Evolutionary conservation across 2,329 filamentous ascomycete genomes (phyloP), one percentile per base, ranked within the genome.

Genomic region (Teratosphaeria zuluensis): DNA sequence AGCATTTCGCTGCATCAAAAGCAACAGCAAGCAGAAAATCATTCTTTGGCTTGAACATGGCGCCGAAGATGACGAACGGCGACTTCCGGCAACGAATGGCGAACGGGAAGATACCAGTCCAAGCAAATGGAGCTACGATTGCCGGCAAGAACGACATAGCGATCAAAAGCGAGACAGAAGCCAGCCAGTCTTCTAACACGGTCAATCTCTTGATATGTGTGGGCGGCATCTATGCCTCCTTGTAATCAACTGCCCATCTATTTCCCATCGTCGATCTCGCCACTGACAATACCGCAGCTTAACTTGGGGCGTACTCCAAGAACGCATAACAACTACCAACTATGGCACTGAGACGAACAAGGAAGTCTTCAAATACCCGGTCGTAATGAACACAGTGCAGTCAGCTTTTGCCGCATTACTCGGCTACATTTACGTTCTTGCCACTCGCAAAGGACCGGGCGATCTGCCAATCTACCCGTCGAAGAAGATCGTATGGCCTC

Each of bases 381-480:
- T 99, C 69, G 92, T 97, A 73, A 85, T 99, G 68, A 96, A 97
- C 76, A 97, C 94, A 5, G 85, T 97, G 61, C 94, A 99, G 76
- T 96, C 92, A 38, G 77, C 87, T 67, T 92, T 96, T 73, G 92
- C 92, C 16, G 90, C 90, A 42, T 77, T 87, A 7, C 89, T 89
- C 7, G 94, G 94, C 58, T 87, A 87, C 66, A 64, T 89, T 56
- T 99, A 99, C 78, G 86, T 96, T 59, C 78, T 81, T 62, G 76
- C 82, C 86, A 63, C 75, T 53, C 73, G 81, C 65, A 75, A 70
- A 64, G 79, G 61, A 6, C 64, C 75, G 3, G 71, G 75, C 16
- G 69, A 76, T 4, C 73, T 78, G 0, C 78, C 88, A 35, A 83
- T 96, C 69, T 91, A 97, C 70, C 92, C 94, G 0, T 87, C 84